Percentiles rank a stretch among this genome's conserved stretches.
Conservation (phyloP, 2,329 filamentous ascomycete genomes). For the Pyrenophora teres region DNA sequence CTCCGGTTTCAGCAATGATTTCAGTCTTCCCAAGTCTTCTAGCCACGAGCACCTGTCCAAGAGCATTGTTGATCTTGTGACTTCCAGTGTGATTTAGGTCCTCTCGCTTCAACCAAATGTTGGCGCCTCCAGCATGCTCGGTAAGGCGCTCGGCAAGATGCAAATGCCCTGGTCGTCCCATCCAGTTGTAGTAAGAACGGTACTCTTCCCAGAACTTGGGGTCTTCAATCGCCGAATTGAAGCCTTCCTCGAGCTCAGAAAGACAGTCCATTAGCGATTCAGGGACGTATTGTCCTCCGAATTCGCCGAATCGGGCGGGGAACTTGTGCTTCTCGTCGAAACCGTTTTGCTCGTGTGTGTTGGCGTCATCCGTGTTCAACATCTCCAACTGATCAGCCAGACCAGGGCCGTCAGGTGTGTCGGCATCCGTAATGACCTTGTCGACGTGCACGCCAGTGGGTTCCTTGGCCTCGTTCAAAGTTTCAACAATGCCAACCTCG, state of each 20-base stretch:
- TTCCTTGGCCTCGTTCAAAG: conserved; percentile 65
- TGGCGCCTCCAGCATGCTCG: conserved; percentile 85
- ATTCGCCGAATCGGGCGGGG: conserved; percentile 89
- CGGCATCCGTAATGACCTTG: conserved; percentile 65
- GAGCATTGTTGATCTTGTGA: conserved; percentile 99
- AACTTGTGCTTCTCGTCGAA: conserved; percentile 57
- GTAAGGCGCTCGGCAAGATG: conserved; percentile 89
- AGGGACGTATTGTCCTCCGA: conserved; percentile 95
- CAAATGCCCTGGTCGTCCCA: conserved; percentile 90
- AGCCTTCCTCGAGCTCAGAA: conserved; percentile 85
- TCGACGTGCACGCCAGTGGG: conserved; percentile 69
- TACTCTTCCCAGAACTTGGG: conserved; percentile 97
- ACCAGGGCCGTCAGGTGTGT: conserved; percentile 63
- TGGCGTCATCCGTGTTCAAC: conserved; percentile 66
- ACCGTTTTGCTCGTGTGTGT: conserved; percentile 33
- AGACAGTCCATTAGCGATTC: conserved; percentile 98
- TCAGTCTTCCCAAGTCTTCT: conserved; percentile 87
- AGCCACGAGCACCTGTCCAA: conserved; percentile 90
- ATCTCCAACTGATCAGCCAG: conserved; percentile 84
- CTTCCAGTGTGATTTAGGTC: conserved; percentile 97
- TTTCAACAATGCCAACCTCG: conserved; percentile 73
- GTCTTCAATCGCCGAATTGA: conserved; percentile 84
- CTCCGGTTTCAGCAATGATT: conserved; percentile 97
- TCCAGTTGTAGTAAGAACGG: conserved; percentile 93
- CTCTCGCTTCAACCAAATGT: conserved; percentile 97